Conservation (phyloP, 106 monocot genomes). For the Dioscorea alata region DNA sequence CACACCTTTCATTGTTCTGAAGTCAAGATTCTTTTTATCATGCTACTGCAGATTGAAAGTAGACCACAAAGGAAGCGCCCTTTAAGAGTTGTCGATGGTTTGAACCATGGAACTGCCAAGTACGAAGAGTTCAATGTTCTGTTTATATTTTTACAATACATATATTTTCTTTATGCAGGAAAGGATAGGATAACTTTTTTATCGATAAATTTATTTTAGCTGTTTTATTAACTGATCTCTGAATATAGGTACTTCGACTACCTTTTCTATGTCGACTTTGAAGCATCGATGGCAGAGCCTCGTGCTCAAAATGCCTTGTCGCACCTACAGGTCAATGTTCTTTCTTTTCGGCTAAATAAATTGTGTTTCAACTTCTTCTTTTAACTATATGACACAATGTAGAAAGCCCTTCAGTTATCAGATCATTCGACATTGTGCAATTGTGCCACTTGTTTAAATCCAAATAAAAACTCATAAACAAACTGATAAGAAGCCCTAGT, state of each 20-base stretch:
- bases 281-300: slow-evolving; percentile 80
- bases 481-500: too few relatives aligned
- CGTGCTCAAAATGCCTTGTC: slow-evolving; percentile 70
- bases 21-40: neutral
- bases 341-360: neutral
- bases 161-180: neutral
- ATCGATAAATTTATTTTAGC: neutral
- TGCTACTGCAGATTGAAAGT: slow-evolving; percentile 63
- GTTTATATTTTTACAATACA: neutral
- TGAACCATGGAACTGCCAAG: slow-evolving; percentile 56
- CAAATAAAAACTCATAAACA: too few relatives aligned
- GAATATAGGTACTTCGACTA: slow-evolving; percentile 71
- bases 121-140: slow-evolving; percentile 11
- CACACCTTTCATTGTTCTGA: neutral
- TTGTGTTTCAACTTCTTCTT: too few relatives aligned
- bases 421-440: too few relatives aligned
- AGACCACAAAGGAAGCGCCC: slow-evolving; percentile 60
- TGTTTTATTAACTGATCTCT: neutral
- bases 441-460: too few relatives aligned
- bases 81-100: slow-evolving; percentile 71
- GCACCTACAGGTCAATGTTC: slow-evolving; percentile 61
- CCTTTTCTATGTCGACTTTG: slow-evolving; percentile 82
- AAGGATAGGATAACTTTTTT: neutral
- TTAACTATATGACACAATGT: too few relatives aligned
- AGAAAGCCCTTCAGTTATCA: too few relatives aligned